Base-by-base conservation (phyloP, 305 asterid species). In the Nicotiana rustica region DNA sequence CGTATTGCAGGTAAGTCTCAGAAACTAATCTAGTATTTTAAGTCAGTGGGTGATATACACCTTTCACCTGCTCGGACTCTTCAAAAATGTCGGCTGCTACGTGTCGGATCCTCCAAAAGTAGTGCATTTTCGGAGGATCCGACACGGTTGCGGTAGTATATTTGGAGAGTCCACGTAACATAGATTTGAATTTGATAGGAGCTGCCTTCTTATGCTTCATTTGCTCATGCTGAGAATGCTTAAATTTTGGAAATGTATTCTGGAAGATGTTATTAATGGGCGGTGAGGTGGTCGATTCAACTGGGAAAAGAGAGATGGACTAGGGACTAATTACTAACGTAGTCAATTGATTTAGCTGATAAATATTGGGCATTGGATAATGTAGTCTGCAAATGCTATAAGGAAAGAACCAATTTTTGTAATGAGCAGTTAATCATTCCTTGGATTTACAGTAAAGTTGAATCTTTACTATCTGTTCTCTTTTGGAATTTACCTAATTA, bases 1-100 rank as follows among this genome's bases (percentile, higher is more conserved):
- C 35, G 93, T 96, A 81, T 84, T 96, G 89, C 99, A 96, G 98
- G 99, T 95, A 62, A 84, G 85, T 33, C 19, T 64, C 59, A 0
- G 73, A 25, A 75, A 41, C 10, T 75, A 3, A 75, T 15, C 17
- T 47, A 8, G 31, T 25, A 52, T 14, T 49, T 18, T 21, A 7
- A 25, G 19, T 76, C 29, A 29, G 17, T 55, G 49, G 0, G 29
- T 55, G 59, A 13, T 55, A 55, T 55, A 55, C 59, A 55, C n/a
- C 1, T 55, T 55, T 55, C 59, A 1, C 59, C 31, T 29, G 31
- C 2, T 29, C 31, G 31, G 31, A 29, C 31, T 29, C 31, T 29
- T 29, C 31, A 29, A 29, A 1, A 29, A 29, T 29, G 31, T 29
- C 31, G 31, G 31, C 2, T 29, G 31, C 2, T 29, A 2, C 31